Conservation (phyloP, 169 alveolate species). For the Plasmodium gallinaceum region DNA sequence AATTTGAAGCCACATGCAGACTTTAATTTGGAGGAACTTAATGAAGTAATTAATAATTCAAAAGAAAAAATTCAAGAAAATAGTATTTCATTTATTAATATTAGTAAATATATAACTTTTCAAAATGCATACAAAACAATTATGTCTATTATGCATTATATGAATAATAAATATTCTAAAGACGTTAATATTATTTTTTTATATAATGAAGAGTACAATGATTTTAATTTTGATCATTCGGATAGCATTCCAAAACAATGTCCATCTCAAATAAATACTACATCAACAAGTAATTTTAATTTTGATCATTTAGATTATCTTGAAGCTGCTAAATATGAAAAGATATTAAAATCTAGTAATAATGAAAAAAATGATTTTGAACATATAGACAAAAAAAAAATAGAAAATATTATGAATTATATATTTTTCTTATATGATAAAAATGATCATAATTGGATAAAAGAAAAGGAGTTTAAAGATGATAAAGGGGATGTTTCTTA, state of each 20-base stretch:
- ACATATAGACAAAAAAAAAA: conserved; percentile 38
- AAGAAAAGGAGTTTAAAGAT: conserved; percentile 37
- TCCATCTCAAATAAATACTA: conserved; percentile 4
- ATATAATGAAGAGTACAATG: conserved; percentile 65
- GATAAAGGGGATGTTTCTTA: conserved; percentile 3
- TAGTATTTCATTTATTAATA: conserved; percentile 50
- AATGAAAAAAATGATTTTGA: conserved; percentile 7
- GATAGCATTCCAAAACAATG: background rate
- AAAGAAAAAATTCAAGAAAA: conserved; percentile 42
- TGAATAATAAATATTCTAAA: conserved; percentile 38
- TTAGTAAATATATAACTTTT: conserved; percentile 64
- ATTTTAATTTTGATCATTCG: background rate
- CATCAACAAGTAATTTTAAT: conserved; percentile 7
- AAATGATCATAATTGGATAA: conserved; percentile 40
- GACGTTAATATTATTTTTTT: conserved; percentile 48
- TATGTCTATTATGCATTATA: conserved; percentile 45
- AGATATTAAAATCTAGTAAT: conserved; percentile 1
- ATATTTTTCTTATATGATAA: conserved; percentile 17
- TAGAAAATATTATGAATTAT: conserved; percentile 26
- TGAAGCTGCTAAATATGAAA: conserved; percentile 55
- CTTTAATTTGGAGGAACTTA: conserved; percentile 62
- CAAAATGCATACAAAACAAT: conserved; percentile 57
- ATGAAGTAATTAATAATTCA: conserved; percentile 46
- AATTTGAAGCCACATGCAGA: conserved; percentile 39
- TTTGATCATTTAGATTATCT: conserved; percentile 42